Conservation (phyloP, 805 yeast species). For the Sugiyamaella lignohabitans region DNA sequence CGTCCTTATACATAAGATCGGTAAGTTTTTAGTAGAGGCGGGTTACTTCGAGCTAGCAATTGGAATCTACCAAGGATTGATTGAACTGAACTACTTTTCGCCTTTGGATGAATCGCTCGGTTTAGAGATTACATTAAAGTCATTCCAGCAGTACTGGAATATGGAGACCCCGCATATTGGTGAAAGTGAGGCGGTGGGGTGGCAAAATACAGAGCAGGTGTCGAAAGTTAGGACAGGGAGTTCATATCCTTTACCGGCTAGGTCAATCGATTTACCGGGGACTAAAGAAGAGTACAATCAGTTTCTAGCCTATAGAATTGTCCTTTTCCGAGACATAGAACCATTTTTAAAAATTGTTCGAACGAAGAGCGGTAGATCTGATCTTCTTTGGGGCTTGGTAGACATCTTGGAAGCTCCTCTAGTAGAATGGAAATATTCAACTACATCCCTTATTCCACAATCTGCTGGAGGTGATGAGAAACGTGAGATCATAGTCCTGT, state of each 20-base stretch:
- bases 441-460: neutral
- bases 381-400: neutral
- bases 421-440: neutral
- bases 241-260: constrained; percentile 1
- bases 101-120: constrained; percentile 5
- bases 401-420: neutral
- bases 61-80: constrained; percentile 19
- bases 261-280: neutral
- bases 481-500: neutral
- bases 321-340: constrained; percentile 19
- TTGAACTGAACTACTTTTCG: constrained; percentile 15
- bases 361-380: neutral
- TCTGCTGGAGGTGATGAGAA: neutral
- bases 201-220: constrained; percentile 7
- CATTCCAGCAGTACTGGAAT: constrained; percentile 20
- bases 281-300: constrained; percentile 10
- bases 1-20: constrained; percentile 4
- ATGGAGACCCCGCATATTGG: constrained; percentile 21
- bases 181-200: constrained; percentile 16
- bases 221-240: neutral
- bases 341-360: constrained; percentile 13
- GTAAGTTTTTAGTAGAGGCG: constrained; percentile 7
- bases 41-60: constrained; percentile 23
- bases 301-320: constrained; percentile 12
- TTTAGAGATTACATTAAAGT: neutral